Base-by-base conservation (phyloP, 495 filamentous ascomycete genomes). In the Sphaerosporella brunnea region DNA sequence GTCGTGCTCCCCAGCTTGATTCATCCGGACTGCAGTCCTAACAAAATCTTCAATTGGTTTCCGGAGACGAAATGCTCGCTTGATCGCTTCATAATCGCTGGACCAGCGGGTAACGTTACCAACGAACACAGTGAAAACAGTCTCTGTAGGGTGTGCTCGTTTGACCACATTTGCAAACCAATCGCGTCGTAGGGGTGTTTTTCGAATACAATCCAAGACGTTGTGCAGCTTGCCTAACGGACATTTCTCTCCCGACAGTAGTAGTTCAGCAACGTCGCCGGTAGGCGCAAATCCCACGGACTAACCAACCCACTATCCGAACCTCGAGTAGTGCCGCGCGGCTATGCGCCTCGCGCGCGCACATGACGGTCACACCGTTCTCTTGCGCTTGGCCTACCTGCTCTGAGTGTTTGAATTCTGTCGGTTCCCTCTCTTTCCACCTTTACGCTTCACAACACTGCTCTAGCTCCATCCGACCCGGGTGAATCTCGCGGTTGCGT, bases 201-300 rank as follows among this genome's bases (percentile, higher is more conserved):
- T 32, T 5, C 13, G 28, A 5, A 32, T 32, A 32, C 5, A 32
- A 13, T 5, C 13, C 28, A 32, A 13, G 7, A 5, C 5, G 28
- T 32, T 32, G 13, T 32, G 28, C 5, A 54, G 47, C 26, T 47
- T 54, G 4, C 32, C 50, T 21, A 48, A 1, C 0, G 42, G 41
- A 15, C 52, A 51, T 21, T 19, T 23, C 41, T 39, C 44, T 23
- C 40, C 15, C 42, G 21, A 54, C 5, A 13, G 10, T 13, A 11
- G 23, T 20, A 43, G 2, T 5, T 19, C 5, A 4, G 9, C 19
- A 3, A 23, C 4, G 2, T 48, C 32, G n/a, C n/a, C n/a, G n/a
- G n/a, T n/a, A n/a, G n/a, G n/a, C n/a, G n/a, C n/a, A n/a, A n/a
- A n/a, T n/a, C n/a, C n/a, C n/a, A n/a, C n/a, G n/a, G n/a, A n/a